phyloP scores from a whole-genome alignment of 176 grass and related monocot species.

The Oryza nivara region DNA sequence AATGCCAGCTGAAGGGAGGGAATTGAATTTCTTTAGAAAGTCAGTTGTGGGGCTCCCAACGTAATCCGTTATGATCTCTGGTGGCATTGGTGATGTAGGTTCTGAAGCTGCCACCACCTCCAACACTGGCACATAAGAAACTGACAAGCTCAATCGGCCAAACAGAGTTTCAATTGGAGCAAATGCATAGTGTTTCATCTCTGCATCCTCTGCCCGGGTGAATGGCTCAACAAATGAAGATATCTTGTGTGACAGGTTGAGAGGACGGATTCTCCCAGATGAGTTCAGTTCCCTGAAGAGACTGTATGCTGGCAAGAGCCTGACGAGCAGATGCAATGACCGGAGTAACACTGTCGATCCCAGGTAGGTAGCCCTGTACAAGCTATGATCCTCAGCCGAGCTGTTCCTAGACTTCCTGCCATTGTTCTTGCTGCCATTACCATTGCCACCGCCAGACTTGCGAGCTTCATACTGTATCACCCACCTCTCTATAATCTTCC shows the following conservation, averaged over 20 bases:
- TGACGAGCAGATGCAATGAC: slow-evolving; percentile 80
- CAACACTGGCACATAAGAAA: slow-evolving; percentile 72
- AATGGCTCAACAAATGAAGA: slow-evolving; percentile 69
- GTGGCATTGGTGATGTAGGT: slow-evolving; percentile 43
- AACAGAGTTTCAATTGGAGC: slow-evolving; percentile 70
- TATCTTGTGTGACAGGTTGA: slow-evolving; percentile 80
- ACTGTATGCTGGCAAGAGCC: slow-evolving; percentile 84
- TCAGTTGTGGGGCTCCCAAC: slow-evolving; percentile 79
- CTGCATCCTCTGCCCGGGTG: slow-evolving; percentile 68
- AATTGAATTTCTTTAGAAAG: slow-evolving; percentile 62
- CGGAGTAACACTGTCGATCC: slow-evolving; percentile 63
- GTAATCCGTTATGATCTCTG: slow-evolving; percentile 81
- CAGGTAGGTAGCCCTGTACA: slow-evolving; percentile 53
- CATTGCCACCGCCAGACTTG: slow-evolving; percentile 21
- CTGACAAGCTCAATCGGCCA: slow-evolving; percentile 71
- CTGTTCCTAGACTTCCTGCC: slow-evolving; percentile 45
- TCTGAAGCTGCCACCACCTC: slow-evolving; percentile 51
- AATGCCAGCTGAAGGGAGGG: slow-evolving; percentile 58
- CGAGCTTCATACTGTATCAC: slow-evolving; percentile 72
- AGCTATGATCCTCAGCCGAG: slow-evolving; percentile 45
- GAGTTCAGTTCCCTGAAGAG: slow-evolving; percentile 78
- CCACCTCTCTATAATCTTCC: slow-evolving; percentile 88
- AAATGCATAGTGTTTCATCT: slow-evolving; percentile 72
- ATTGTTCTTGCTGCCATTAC: slow-evolving; percentile 19
- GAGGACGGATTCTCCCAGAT: slow-evolving; percentile 64